A percentile compares a stretch with the other conserved stretches of the same genome.
These are phyloP conservation scores for Fistulinella prunicolor DNA, from an alignment of 768 basidiomycete genomes.

Conservation along the genomic window DNA sequence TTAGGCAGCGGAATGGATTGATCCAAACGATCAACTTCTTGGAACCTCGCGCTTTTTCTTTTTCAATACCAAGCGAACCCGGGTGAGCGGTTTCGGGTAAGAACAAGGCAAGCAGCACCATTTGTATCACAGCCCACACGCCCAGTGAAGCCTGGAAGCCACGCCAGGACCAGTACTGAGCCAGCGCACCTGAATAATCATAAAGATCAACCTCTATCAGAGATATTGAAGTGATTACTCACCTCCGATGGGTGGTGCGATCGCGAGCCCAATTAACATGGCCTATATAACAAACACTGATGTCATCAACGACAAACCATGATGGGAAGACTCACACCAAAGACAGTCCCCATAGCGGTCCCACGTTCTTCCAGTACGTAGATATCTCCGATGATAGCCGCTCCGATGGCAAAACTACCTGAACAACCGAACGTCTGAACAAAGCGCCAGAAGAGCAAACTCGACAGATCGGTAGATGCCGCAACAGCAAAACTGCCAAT, in stretches of 20 bases:
- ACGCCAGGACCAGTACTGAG: conserved; percentile 68
- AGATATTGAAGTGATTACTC: neutral
- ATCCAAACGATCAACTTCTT: conserved; percentile 41
- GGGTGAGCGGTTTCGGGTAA: conserved; percentile 74
- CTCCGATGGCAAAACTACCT: conserved; percentile 52
- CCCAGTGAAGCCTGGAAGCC: conserved; percentile 50
- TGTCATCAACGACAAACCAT: neutral
- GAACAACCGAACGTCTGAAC: conserved; percentile 66
- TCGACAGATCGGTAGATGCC: conserved; percentile 37
- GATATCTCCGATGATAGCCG: conserved; percentile 63
- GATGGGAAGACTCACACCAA: conserved; percentile 38
- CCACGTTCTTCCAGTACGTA: conserved; percentile 62
- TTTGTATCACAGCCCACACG: conserved; percentile 36
- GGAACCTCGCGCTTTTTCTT: conserved; percentile 32
- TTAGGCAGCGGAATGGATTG: conserved; percentile 56
- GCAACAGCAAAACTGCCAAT: conserved; percentile 62
- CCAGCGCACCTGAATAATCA: conserved; percentile 37
- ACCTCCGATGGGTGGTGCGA: conserved; percentile 62
- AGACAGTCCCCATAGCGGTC: conserved; percentile 57
- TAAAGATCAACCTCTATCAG: neutral
- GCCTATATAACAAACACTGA: conserved; percentile 29
- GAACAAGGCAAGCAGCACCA: conserved; percentile 39
- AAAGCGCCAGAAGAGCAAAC: conserved; percentile 58
- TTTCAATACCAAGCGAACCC: conserved; percentile 52
- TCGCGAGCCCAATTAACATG: conserved; percentile 53